Conservation (phyloP, 441 rosid species). For the Croton laevigatus region DNA sequence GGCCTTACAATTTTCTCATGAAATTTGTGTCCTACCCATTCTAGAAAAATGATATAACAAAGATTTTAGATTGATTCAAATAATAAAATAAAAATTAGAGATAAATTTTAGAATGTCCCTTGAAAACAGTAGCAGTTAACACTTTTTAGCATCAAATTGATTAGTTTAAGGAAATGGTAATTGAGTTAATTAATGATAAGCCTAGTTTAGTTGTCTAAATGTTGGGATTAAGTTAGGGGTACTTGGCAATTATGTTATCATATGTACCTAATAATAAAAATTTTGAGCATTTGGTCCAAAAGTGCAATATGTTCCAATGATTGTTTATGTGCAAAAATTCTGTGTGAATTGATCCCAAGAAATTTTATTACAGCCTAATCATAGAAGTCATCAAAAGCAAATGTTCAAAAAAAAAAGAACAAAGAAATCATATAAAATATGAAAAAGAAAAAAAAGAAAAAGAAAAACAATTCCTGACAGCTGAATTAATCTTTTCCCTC, state of each 20-base stretch:
- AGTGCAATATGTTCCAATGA: constrained; percentile 38
- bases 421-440: neutral
- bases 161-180: neutral
- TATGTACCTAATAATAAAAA: constrained; percentile 2
- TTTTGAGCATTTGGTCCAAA: constrained; percentile 29
- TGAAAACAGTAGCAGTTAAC: neutral
- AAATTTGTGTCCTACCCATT: no score
- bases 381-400: constrained; percentile 53
- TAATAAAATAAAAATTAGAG: no score
- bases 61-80: no score
- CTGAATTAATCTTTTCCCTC: constrained; percentile 28
- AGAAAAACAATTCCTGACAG: constrained; percentile 25
- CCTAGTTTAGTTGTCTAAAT: neutral
- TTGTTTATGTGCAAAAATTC: constrained; percentile 33
- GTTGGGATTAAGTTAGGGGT: constrained; percentile 5
- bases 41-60: no score
- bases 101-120: no score
- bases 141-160: neutral
- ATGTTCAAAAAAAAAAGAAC: neutral
- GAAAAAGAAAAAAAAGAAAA: neutral
- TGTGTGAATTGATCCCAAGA: constrained; percentile 48
- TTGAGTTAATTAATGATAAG: constrained; percentile 10
- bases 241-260: constrained; percentile 1
- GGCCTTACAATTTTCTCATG: neutral
- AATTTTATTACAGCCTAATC: constrained; percentile 40